These are phyloP conservation scores for Elongisporangium anandrum DNA, from an alignment of 352 stramenopile genomes.

Conservation along the genomic window DNA sequence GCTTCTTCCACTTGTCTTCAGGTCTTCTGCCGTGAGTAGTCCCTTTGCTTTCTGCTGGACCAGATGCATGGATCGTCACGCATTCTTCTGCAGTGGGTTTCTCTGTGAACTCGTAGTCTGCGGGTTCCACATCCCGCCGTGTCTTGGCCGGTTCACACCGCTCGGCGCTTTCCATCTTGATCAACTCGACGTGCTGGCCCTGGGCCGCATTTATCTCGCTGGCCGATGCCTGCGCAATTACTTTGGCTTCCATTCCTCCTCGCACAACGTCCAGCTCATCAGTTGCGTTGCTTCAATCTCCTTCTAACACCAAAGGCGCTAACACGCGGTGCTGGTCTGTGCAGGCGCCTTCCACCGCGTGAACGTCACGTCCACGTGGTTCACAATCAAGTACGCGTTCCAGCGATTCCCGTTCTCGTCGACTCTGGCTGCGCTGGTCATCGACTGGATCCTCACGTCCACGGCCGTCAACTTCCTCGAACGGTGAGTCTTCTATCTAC, in stretches of 20 bases:
- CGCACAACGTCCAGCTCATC: constrained; percentile 35
- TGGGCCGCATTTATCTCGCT: constrained; percentile 51
- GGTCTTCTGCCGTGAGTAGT: constrained; percentile 23
- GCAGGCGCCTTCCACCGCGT: constrained; percentile 46
- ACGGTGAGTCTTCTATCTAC: constrained; percentile 14
- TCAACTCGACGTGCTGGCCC: constrained; percentile 48
- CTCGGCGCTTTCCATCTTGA: constrained; percentile 32
- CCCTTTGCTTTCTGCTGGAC: background rate
- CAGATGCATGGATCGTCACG: no score
- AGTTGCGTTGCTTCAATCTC: constrained; percentile 4
- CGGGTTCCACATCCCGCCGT: constrained; percentile 33
- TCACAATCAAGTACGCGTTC: constrained; percentile 56
- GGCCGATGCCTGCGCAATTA: constrained; percentile 44
- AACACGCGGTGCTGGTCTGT: background rate
- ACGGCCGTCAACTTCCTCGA: constrained; percentile 58
- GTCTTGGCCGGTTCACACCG: constrained; percentile 11
- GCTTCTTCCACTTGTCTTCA: constrained; percentile 34
- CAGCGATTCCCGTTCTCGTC: constrained; percentile 40
- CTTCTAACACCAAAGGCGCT: background rate
- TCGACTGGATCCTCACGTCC: constrained; percentile 57
- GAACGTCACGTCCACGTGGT: constrained; percentile 57
- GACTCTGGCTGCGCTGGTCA: constrained; percentile 23
- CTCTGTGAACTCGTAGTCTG: constrained; percentile 37
- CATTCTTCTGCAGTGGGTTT: constrained; percentile 22
- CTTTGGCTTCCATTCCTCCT: constrained; percentile 31